Evolutionary conservation across 2,329 filamentous ascomycete genomes (phyloP), one percentile per base, ranked within the genome.

Genomic region (Sarocladiaceae sp.): DNA sequence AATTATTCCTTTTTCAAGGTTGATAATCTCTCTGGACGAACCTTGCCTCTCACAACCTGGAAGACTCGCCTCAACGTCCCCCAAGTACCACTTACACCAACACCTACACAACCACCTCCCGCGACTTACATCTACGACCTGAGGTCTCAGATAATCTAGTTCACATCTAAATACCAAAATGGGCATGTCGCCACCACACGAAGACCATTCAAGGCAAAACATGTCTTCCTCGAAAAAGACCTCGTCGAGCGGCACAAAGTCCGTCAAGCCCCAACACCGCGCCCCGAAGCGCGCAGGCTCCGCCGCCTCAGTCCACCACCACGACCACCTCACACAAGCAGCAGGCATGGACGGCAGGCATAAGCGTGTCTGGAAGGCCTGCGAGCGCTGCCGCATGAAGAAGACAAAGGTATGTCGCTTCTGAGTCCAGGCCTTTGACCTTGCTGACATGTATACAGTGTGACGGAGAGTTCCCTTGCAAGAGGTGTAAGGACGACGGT

Each of bases 351-450:
- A 81, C 51, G 72, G 70, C 39, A 69, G 78, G 50, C 76, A 82
- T 56, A 82, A 82, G 66, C 67, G 79, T 51, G 78, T 82, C 45
- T 82, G 78, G 78, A 82, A 82, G 58, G 79, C 79, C 15, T 83
- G 79, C 51, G 78, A 82, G 62, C 67, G 79, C 51, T 83, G 78
- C 66, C 67, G 78, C 51, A 82, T 82, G 76, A 83, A 82, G 70
- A 83, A 83, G 68, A 83, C 79, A 44, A 82, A 82, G 77, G 78
- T 79, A 62, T 41, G 48, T 48, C 33, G 15, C 9, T 13, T n/a
- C 15, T 33, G 31, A 21, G 4, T 29, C 27, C 45, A 20, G 26
- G 32, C n/a, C 26, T 32, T 32, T 46, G 15, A 45, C 48, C 29
- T 18, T 23, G 49, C 53, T 55, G 44, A 45, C 43, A 41, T 40